These are phyloP conservation scores for Elongisporangium anandrum DNA, from an alignment of 352 stramenopile species.

Conservation along the genomic window DNA sequence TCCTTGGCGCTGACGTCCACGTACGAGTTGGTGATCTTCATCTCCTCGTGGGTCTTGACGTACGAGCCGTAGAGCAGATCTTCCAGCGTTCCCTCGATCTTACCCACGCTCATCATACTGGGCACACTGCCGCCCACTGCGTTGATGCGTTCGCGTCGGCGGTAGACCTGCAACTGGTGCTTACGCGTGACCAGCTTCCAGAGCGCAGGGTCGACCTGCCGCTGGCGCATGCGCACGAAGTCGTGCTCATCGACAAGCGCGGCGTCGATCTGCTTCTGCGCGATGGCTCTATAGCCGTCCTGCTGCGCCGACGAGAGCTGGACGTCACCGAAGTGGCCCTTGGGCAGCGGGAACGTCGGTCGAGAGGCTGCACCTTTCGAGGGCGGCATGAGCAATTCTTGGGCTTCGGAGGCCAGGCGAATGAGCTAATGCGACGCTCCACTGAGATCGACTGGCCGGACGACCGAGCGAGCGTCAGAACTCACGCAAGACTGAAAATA, in stretches of 20 bases:
- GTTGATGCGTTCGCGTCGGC: not conserved
- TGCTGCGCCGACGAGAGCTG: constrained; percentile 25
- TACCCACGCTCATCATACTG: constrained; percentile 9
- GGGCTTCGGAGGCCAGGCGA: too few species aligned
- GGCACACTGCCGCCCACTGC: not conserved
- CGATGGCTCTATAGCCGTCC: constrained; percentile 22
- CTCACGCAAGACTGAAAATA: too few species aligned
- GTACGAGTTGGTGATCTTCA: constrained; percentile 15
- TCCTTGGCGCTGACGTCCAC: constrained; percentile 13
- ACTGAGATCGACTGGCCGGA: too few species aligned
- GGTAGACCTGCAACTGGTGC: constrained; percentile 7
- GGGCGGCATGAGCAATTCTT: too few species aligned
- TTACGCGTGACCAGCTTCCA: constrained; percentile 10
- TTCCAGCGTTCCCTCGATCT: constrained; percentile 17
- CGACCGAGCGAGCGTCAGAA: too few species aligned
- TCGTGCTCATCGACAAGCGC: constrained; percentile 18
- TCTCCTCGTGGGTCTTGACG: constrained; percentile 11
- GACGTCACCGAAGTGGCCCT: constrained; percentile 17
- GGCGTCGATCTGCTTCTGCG: constrained; percentile 21
- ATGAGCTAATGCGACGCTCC: too few species aligned
- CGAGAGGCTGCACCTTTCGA: too few species aligned
- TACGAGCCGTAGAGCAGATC: constrained; percentile 22
- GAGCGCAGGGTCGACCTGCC: constrained; percentile 3
- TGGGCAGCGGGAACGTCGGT: constrained; percentile 15
- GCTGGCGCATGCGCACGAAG: constrained; percentile 15